A percentile compares a stretch with the other conserved stretches of the same genome.
These are phyloP conservation scores for Nicotiana tabacum DNA, from an alignment of 257 asterid species.

Conservation along the genomic window DNA sequence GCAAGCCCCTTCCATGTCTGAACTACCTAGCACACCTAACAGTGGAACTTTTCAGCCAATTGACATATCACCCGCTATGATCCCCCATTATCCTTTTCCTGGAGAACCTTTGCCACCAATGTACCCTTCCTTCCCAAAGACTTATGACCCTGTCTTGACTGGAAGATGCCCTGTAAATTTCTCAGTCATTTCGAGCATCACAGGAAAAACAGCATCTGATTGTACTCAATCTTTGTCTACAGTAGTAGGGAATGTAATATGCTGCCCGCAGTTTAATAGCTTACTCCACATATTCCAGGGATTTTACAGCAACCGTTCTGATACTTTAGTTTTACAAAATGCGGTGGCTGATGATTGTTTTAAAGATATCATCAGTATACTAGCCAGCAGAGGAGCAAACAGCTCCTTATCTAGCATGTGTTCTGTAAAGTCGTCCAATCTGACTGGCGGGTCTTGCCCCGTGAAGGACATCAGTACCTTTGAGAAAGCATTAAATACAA, in stretches of 20 bases:
- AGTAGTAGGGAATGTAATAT: constrained; percentile 81
- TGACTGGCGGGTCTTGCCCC: constrained; percentile 96
- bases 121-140: constrained; percentile 81
- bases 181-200: constrained; percentile 64
- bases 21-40: constrained; percentile 63
- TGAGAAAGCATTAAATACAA: constrained; percentile 78
- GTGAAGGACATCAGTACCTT: constrained; percentile 68
- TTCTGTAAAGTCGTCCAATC: constrained; percentile 63
- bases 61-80: constrained; percentile 80
- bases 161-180: constrained; percentile 94
- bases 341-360: constrained; percentile 92
- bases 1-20: constrained; percentile 41
- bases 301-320: constrained; percentile 55
- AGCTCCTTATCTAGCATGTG: constrained; percentile 70
- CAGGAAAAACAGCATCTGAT: constrained; percentile 87
- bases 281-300: constrained; percentile 96
- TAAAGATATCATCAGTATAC: constrained; percentile 87
- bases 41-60: constrained; percentile 77
- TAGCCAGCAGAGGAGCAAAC: constrained; percentile 94
- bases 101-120: constrained; percentile 74
- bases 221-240: constrained; percentile 78
- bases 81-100: constrained; percentile 68
- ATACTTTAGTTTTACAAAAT: constrained; percentile 61
- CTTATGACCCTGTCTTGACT: constrained; percentile 84
- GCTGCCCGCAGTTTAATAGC: constrained; percentile 95